Percentiles rank a stretch among this genome's conserved stretches.
These are phyloP conservation scores for Odontarrhena argentea DNA, from an alignment of 345 rosid genomes.

Conservation along the genomic window DNA sequence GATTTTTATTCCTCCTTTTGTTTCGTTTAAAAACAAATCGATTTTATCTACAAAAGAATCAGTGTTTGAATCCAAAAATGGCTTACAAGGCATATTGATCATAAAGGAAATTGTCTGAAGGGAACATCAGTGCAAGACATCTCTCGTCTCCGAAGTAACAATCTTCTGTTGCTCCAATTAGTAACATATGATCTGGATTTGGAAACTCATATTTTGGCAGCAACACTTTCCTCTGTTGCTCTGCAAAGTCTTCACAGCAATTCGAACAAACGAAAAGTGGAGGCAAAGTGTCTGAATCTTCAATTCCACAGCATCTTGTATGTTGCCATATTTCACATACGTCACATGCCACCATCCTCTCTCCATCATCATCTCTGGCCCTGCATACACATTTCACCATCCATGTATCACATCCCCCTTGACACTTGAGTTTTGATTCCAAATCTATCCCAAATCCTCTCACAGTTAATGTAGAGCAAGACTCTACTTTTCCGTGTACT, in stretches of 20 bases:
- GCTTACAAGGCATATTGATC: slow-evolving; percentile 23
- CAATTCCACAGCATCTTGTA: slow-evolving; percentile 74
- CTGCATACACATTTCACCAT: slow-evolving; percentile 74
- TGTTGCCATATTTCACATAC: slow-evolving; percentile 92
- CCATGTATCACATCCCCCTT: slow-evolving; percentile 83
- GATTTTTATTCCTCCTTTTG: background rate
- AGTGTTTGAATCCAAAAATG: slow-evolving; percentile 16
- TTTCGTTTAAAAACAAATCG: background rate
- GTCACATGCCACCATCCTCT: slow-evolving; percentile 88
- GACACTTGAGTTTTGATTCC: slow-evolving; percentile 46
- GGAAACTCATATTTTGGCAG: slow-evolving; percentile 44
- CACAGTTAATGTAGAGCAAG: slow-evolving; percentile 55
- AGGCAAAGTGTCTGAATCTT: slow-evolving; percentile 65
- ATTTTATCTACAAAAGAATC: slow-evolving; percentile 16
- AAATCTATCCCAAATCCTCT: slow-evolving; percentile 57
- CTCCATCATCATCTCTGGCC: slow-evolving; percentile 88
- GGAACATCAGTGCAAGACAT: slow-evolving; percentile 32
- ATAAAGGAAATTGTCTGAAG: slow-evolving; percentile 29
- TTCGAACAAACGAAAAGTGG: slow-evolving; percentile 69
- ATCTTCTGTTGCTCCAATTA: slow-evolving; percentile 25
- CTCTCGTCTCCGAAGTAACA: slow-evolving; percentile 23
- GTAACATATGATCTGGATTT: slow-evolving; percentile 38
- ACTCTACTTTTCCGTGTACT: slow-evolving; percentile 53
- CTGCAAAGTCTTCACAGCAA: slow-evolving; percentile 60
- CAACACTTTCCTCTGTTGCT: slow-evolving; percentile 37